phyloP scores from a whole-genome alignment of 495 filamentous ascomycete genomes.

The Penicillium paradoxum region DNA sequence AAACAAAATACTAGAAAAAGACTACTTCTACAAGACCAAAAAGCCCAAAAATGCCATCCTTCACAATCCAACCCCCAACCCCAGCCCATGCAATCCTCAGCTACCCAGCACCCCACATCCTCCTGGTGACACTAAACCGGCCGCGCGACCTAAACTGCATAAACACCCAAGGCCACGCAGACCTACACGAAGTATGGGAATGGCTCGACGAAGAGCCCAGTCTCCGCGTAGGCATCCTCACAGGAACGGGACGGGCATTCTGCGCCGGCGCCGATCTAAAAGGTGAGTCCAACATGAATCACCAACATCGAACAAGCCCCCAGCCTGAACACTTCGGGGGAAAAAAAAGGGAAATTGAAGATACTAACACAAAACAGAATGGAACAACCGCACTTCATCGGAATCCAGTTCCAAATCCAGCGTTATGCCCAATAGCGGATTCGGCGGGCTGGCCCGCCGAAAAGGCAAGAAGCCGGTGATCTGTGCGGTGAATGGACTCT shows the following conservation, averaged over 20 bases:
- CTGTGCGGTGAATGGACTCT: constrained; percentile 67
- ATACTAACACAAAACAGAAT: too few species aligned
- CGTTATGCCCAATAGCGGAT: constrained; percentile 26
- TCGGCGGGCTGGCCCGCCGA: constrained; percentile 44
- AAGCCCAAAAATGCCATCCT: constrained; percentile 16
- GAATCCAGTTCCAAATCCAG: neutral
- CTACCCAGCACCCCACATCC: constrained; percentile 44
- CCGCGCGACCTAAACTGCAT: constrained; percentile 47
- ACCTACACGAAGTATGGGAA: constrained; percentile 48
- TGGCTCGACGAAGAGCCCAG: constrained; percentile 55
- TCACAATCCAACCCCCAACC: constrained; percentile 35
- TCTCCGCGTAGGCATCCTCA: constrained; percentile 51
- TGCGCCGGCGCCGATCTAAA: constrained; percentile 58
- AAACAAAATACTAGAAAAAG: neutral
- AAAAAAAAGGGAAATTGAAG: too few species aligned
- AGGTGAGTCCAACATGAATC: constrained; percentile 30
- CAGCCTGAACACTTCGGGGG: too few species aligned
- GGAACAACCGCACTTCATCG: constrained; percentile 23
- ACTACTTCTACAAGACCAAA: neutral
- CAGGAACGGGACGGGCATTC: constrained; percentile 52
- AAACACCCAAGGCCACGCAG: constrained; percentile 46
- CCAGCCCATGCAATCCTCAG: constrained; percentile 35
- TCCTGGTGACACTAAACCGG: constrained; percentile 47
- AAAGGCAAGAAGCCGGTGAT: constrained; percentile 59
- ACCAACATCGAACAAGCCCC: too few species aligned